Evolutionary conservation across 306 rosid species (phyloP), one percentile per base, ranked within the genome.

Genomic region (Dryas drummondii): DNA sequence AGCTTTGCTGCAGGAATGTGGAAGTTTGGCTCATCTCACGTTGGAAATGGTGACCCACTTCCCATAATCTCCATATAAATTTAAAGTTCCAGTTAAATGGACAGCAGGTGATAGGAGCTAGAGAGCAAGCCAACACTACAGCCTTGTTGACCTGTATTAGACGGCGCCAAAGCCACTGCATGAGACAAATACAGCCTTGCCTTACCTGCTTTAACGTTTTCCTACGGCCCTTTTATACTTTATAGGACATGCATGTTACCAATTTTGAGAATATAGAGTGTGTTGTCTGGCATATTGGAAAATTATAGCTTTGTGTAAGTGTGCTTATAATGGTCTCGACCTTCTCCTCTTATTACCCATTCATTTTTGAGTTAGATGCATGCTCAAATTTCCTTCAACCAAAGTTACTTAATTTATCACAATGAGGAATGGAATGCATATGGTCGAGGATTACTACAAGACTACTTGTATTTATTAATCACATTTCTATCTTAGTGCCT

Each of bases 151-250:
- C 51, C 47, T 56, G 68, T 58, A 72, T 46, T 72, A 66, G 73
- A 66, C 73, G 72, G 73, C 27, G 72, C 44, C 82, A 54, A 72
- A 32, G 82, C 70, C 82, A 71, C 73, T 8, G 77, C 64, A 78
- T 71, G 73, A 54, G 82, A 78, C 82, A 78, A 71, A 40, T 13
- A 71, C 82, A 64, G 82, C 82, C 73, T 64, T 17, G n/a, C 59
- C 32, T 37, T 64, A 61, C 67, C 53, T 56, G 71, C 55, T 65
- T 47, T 55, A 48, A 42, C 77, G 77, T 58, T 27, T 57, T 71
- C 72, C 32, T 48, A 44, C 55, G 55, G 59, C 52, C 66, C 10
- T 45, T 22, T 22, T 22, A 22, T 22, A 22, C 22, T 22, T 71
- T 78, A 50, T 62, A 52, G 50, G 69, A 64, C 27, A 10, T 4